Evolutionary conservation across 164 flowering plant genomes (phyloP), one percentile per base, ranked within the genome.

Genomic region (Nymphaea colorata): DNA sequence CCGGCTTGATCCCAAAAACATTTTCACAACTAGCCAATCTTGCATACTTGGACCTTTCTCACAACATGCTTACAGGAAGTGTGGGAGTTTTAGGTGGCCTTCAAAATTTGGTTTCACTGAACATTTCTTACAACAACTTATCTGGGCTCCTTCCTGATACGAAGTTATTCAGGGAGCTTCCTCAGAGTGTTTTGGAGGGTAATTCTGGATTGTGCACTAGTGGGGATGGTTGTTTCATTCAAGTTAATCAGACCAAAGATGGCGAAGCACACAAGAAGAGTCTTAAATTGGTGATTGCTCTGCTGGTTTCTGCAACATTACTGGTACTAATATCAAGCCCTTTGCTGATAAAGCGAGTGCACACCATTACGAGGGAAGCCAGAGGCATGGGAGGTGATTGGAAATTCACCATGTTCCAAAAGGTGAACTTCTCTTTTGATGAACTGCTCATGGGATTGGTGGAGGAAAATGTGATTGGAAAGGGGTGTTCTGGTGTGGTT

Each of bases 331-430:
- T 66, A 11, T 57, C 72, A 43, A 79, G 69, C 7, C 36, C 71
- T 41, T 3, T 71, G 14, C 53, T 76, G 36, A 68, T 72, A 43
- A 59, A 76, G 42, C 70, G 69, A 73, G 69, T 75, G 4, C 73
- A 47, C 18, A 76, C 66, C 44, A 69, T 43, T 6, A 64, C 67
- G n/a, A 63, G 67, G 3, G 61, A 43, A 57, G 65, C 67, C 61
- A 17, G 64, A 61, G 73, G 76, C 15, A 67, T 47, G 43, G 69
- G 43, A 3, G 67, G 77, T 68, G 73, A 71, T 3, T 86, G 88
- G 88, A 74, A 80, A 18, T 75, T 86, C 67, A 84, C 83, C 18
- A 85, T 82, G 65, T 86, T 82, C 61, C 91, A 84, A 59, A 86
- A 83, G 79, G 73, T 86, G 16, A 79, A 73, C 65, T 84, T 86